phyloP scores from a whole-genome alignment of 2,329 filamentous ascomycete genomes.

The Stachybotrys echinatus region DNA sequence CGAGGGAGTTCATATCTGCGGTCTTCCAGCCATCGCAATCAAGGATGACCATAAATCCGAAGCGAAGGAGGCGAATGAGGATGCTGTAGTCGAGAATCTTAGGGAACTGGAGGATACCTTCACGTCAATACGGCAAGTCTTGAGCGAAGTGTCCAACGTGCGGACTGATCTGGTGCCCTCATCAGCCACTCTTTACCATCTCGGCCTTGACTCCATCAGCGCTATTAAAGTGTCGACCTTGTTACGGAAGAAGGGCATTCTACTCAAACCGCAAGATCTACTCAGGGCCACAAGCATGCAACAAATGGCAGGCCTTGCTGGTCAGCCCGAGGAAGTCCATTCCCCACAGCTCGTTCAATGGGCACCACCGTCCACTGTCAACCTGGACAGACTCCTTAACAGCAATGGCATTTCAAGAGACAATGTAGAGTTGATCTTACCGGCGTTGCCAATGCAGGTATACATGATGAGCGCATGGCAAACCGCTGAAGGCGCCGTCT shows the following conservation, averaged over 20 bases:
- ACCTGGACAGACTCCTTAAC: constrained; percentile 31
- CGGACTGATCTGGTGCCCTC: constrained; percentile 52
- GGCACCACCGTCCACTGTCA: constrained; percentile 28
- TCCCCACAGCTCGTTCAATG: constrained; percentile 8
- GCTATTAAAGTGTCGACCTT: constrained; percentile 77
- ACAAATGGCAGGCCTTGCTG: constrained; percentile 48
- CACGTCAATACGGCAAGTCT: constrained; percentile 35
- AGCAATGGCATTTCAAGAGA: constrained; percentile 32
- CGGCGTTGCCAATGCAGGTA: constrained; percentile 69
- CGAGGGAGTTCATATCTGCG: constrained; percentile 57
- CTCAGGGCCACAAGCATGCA: constrained; percentile 59
- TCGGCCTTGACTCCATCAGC: constrained; percentile 88
- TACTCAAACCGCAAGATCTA: constrained; percentile 65
- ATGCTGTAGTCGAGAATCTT: background rate
- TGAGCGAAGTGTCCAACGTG: constrained; percentile 56
- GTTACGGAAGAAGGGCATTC: constrained; percentile 58
- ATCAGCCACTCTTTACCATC: constrained; percentile 67
- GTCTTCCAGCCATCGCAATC: constrained; percentile 34
- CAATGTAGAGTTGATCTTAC: constrained; percentile 54
- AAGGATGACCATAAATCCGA: background rate
- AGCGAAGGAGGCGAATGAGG: background rate
- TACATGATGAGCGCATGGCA: constrained; percentile 80
- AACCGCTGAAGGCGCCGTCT: constrained; percentile 58
- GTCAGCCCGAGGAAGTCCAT: background rate
- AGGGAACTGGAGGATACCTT: constrained; percentile 29